phyloP scores from a whole-genome alignment of 139 green algal genomes.

The Chlamydomonas sp. region DNA sequence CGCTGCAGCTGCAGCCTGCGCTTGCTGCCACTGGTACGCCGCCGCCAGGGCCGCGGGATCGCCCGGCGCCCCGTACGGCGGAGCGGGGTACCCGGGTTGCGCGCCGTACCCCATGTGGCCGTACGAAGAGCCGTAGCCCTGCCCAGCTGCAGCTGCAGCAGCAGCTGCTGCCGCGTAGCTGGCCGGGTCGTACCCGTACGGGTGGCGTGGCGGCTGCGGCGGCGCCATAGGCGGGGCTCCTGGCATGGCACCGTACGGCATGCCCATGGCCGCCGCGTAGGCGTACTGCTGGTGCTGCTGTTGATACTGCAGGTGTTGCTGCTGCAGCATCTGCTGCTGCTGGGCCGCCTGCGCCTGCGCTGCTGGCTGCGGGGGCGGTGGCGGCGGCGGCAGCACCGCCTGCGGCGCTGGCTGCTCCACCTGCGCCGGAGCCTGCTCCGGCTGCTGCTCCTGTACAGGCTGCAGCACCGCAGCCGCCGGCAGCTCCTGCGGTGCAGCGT shows the following conservation, averaged over 20 bases:
- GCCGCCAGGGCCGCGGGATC: slow-evolving; percentile 22
- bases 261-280: not conserved
- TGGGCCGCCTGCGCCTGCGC: not conserved
- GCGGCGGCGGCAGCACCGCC: too few relatives aligned
- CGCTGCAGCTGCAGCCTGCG: not conserved
- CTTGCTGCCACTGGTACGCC: slow-evolving; percentile 34
- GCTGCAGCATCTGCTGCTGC: not conserved
- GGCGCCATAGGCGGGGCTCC: not conserved
- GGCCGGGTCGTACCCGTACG: slow-evolving; percentile 24
- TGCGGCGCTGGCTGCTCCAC: not conserved
- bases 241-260: slow-evolving; percentile 2
- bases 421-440: not conserved
- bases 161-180: slow-evolving; percentile 16
- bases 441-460: not conserved
- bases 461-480: too few relatives aligned
- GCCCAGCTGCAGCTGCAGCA: slow-evolving; percentile 1
- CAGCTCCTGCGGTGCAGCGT: not conserved
- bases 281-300: slow-evolving; percentile 31
- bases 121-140: slow-evolving; percentile 9
- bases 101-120: not conserved
- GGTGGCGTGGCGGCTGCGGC: not conserved
- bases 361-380: not conserved
- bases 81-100: not conserved
- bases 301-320: slow-evolving; percentile 12
- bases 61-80: not conserved